Evolutionary conservation across 768 basidiomycete species (phyloP).

Genomic region (Suillus bovinus): DNA sequence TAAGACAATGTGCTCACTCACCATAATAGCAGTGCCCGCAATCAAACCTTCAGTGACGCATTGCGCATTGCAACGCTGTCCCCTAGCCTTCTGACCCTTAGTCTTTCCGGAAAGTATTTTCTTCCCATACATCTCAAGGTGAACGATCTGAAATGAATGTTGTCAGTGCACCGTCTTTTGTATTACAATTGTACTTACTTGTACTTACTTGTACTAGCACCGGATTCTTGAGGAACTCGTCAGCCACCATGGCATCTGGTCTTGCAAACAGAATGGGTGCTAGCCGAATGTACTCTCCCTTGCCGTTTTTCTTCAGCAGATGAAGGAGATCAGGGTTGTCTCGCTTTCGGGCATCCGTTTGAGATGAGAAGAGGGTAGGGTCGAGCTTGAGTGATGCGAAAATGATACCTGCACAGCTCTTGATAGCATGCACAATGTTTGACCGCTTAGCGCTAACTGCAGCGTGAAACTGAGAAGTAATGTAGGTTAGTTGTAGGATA

Average conservation of each 20-base stretch:
- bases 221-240: not conserved
- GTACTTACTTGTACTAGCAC: not conserved
- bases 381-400: not conserved
- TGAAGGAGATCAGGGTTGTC: not conserved
- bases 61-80: not conserved
- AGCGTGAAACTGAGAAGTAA: no score
- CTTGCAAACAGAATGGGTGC: not conserved
- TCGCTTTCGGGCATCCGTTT: not conserved
- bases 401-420: not conserved
- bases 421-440: conserved; percentile 3
- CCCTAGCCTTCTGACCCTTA: not conserved
- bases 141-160: not conserved
- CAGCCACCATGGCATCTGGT: not conserved
- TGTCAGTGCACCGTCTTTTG: not conserved
- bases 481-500: no score
- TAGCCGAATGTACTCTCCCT: not conserved
- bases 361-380: not conserved
- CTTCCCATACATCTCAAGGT: not conserved
- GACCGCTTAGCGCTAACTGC: not conserved
- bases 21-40: not conserved
- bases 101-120: not conserved
- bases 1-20: not conserved
- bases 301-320: not conserved
- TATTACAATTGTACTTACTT: conserved; percentile 4
- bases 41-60: not conserved